Evolutionary conservation across 2,329 filamentous ascomycete species (phyloP).

Genomic region (Aureobasidium melanogenum): DNA sequence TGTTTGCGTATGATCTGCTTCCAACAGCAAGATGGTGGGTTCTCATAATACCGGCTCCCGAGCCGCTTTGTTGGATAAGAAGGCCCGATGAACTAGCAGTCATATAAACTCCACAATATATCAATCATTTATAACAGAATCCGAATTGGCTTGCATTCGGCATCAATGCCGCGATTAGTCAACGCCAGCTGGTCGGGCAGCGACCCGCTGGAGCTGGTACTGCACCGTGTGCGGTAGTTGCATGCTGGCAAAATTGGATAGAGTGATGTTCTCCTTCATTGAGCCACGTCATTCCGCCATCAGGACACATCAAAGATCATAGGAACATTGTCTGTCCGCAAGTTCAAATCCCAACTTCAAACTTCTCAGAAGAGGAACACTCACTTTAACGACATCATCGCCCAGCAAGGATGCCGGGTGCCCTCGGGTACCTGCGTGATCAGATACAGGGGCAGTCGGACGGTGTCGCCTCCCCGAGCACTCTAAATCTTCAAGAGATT

Average conservation of each 20-base stretch:
- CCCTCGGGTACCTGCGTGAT: constrained; percentile 6
- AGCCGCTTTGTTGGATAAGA: background rate
- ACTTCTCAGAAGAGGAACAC: background rate
- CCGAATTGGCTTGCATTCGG: background rate
- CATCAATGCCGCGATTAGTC: background rate
- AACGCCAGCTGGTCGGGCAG: background rate
- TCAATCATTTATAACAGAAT: background rate
- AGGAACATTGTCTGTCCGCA: background rate
- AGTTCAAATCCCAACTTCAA: background rate
- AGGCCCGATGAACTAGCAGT: background rate
- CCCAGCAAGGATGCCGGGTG: background rate
- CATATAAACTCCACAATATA: background rate
- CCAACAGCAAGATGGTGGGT: background rate
- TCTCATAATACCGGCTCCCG: background rate
- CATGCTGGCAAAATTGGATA: background rate
- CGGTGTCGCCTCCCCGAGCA: background rate
- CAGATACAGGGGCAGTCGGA: background rate
- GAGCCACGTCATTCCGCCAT: background rate
- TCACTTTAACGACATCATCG: background rate
- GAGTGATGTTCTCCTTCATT: background rate
- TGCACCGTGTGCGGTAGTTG: background rate
- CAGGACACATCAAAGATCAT: background rate
- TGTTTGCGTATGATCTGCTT: background rate
- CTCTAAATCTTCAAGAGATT: background rate
- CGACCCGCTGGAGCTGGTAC: background rate